Base-by-base conservation (phyloP, 352 stramenopile species). In the Phytophthora aleatoria region DNA sequence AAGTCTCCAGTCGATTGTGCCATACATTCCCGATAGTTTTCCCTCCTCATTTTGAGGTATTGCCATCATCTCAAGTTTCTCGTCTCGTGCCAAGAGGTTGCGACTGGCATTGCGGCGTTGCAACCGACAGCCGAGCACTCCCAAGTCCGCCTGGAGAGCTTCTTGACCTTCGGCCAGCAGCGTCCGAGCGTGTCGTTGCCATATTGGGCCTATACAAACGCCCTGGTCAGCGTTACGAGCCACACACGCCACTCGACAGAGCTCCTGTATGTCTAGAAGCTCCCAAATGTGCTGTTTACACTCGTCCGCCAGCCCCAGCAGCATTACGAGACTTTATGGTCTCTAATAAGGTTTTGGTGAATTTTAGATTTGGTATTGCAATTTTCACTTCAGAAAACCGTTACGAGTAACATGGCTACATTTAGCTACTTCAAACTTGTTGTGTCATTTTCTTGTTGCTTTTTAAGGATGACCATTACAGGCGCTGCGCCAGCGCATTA, bases 211-310 rank as follows among this genome's bases (percentile, higher is more conserved):
- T 33, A 71, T 61, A 41, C 62, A 52, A 38, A 85, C 82, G 44
- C 82, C 79, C 13, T 69, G 56, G 0, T 77, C 53, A 1, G 66
- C 55, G 51, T 50, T 42, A 5, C 56, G 69, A 9, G 76, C 59
- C 47, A 85, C 74, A 45, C 74, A 79, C 0, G 57, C 52, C 45
- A 85, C 27, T 50, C 72, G 79, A 57, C 82, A 91, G n/a, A 91
- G 78, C 61, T 83, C 76, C 20, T 36, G 39, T 24, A 77, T 70
- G 48, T 63, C 79, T 11, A 91, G 60, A 45, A 79, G 83, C 36
- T 56, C 43, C 82, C 82, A 91, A 51, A 91, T 59, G 16, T 73
- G 41, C 64, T 84, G 76, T 71, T 88, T 89, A 64, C 79, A 89
- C 55, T 91, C 82, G 65, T 83, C 72, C 49, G 70, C 72, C 27